Conservation (phyloP, 192 early-diverging fungal genomes). For the Haplosporangium gracile region DNA sequence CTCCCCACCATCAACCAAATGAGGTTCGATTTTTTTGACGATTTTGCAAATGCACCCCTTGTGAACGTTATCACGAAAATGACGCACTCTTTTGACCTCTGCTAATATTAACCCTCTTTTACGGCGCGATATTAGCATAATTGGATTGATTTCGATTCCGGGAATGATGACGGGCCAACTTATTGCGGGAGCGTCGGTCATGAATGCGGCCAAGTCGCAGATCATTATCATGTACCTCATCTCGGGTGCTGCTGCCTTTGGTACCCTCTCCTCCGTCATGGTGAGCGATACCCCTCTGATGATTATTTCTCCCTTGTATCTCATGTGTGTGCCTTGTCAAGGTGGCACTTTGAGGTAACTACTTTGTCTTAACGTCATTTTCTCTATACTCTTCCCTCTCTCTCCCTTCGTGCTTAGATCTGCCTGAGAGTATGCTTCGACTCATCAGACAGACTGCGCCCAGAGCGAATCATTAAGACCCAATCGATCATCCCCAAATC, state of each 20-base stretch:
- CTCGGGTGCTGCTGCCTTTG: slow-evolving; percentile 76
- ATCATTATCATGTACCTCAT: slow-evolving; percentile 93
- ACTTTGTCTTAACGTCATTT: neutral
- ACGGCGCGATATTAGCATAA: slow-evolving; percentile 59
- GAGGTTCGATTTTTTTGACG: slow-evolving; percentile 37
- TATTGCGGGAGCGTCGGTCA: slow-evolving; percentile 84
- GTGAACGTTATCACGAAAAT: neutral
- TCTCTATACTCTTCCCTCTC: neutral
- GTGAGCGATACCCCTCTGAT: slow-evolving; percentile 29
- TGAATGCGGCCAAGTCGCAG: slow-evolving; percentile 86
- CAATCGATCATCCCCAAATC: slow-evolving; percentile 24
- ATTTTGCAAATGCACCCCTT: neutral
- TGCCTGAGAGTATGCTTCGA: slow-evolving; percentile 49
- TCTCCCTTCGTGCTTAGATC: slow-evolving; percentile 17
- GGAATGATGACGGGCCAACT: slow-evolving; percentile 92
- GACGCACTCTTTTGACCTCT: no score
- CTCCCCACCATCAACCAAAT: slow-evolving; percentile 85
- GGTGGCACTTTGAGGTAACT: neutral
- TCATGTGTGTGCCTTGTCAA: neutral
- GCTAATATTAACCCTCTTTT: neutral
- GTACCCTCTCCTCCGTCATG: slow-evolving; percentile 64
- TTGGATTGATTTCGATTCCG: slow-evolving; percentile 90
- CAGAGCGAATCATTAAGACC: slow-evolving; percentile 40
- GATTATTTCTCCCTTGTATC: neutral
- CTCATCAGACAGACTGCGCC: slow-evolving; percentile 39